Conservation (phyloP, 139 green algal species). For the Trebouxia sp. region DNA sequence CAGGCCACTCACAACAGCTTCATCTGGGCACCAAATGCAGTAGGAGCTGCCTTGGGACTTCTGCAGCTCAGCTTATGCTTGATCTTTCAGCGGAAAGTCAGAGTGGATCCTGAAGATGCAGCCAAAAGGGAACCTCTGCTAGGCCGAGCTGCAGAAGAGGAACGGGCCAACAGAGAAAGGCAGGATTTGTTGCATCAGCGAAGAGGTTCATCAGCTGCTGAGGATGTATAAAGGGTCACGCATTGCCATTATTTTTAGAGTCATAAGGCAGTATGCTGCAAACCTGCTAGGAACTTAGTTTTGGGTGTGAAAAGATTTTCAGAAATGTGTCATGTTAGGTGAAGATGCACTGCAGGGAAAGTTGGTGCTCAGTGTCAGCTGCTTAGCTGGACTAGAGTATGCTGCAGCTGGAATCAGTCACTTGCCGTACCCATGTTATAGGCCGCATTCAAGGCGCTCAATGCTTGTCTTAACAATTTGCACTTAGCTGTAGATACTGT, state of each 20-base stretch:
- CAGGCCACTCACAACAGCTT: slow-evolving; percentile 56
- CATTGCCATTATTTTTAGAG: too few species aligned
- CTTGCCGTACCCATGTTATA: too few species aligned
- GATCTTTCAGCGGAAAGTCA: slow-evolving; percentile 18
- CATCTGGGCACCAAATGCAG: slow-evolving; percentile 54
- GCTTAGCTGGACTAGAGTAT: too few species aligned
- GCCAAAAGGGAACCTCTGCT: slow-evolving; percentile 4
- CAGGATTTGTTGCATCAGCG: background rate
- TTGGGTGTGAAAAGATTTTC: too few species aligned
- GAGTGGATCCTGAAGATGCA: background rate
- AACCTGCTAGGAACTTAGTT: too few species aligned
- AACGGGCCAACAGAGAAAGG: background rate
- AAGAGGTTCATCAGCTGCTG: background rate
- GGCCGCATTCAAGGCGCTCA: background rate
- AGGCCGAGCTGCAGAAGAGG: background rate
- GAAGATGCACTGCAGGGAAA: too few species aligned
- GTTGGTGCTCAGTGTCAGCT: too few species aligned
- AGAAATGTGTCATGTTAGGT: too few species aligned
- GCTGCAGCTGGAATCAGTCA: too few species aligned
- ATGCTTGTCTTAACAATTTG: background rate
- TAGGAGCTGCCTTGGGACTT: slow-evolving; percentile 37
- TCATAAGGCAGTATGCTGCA: too few species aligned
- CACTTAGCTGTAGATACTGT: too few species aligned
- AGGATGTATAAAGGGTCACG: background rate
- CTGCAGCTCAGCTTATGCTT: slow-evolving; percentile 37